These are phyloP conservation scores for Scortechinia acanthostroma DNA, from an alignment of 2,329 filamentous ascomycete species.

Conservation along the genomic window DNA sequence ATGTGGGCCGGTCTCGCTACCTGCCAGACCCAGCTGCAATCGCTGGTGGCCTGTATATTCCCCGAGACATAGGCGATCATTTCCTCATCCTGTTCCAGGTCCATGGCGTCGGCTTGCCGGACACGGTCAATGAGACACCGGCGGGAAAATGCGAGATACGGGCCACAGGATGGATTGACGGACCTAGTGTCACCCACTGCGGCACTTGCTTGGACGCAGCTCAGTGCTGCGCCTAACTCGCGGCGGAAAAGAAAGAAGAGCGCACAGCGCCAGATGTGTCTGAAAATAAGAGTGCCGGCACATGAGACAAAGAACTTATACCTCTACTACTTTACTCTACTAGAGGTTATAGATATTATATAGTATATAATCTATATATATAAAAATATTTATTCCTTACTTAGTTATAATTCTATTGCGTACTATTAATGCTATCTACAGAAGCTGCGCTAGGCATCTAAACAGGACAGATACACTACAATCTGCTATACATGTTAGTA, in stretches of 20 bases:
- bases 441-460: no score
- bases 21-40: conserved; percentile 80
- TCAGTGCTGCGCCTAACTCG: conserved; percentile 65
- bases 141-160: conserved; percentile 76
- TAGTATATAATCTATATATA: no score
- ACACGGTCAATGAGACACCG: conserved; percentile 52
- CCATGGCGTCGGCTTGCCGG: conserved; percentile 27
- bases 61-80: conserved; percentile 79
- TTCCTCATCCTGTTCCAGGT: conserved; percentile 70
- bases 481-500: no score
- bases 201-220: conserved; percentile 66
- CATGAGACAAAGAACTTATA: conserved; percentile 12
- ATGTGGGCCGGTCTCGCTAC: conserved; percentile 31
- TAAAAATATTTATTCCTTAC: no score
- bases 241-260: conserved; percentile 72
- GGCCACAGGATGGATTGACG: conserved; percentile 72
- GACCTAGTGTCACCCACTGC: conserved; percentile 66
- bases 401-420: no score
- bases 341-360: no score
- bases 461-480: no score
- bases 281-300: conserved; percentile 67
- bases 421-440: no score
- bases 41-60: conserved; percentile 74
- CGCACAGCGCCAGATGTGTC: conserved; percentile 80
- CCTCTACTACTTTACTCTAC: no score